These are phyloP conservation scores for Flaveria brownii DNA, from an alignment of 129 eudicot species.

Conservation along the genomic window DNA sequence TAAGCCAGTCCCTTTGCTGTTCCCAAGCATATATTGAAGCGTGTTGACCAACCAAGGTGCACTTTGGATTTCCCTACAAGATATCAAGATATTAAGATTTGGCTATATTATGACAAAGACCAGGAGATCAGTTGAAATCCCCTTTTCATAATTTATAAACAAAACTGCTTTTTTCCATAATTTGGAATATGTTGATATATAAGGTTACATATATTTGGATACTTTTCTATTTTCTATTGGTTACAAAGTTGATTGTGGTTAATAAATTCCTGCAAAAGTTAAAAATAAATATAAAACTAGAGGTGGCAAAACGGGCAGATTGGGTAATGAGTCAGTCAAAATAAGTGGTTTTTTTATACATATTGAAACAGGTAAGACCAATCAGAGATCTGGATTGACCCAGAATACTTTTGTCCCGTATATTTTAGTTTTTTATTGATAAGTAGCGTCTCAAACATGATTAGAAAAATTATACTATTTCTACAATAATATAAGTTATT, in stretches of 20 bases:
- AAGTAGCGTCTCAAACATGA: not conserved
- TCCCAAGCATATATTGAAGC: slow-evolving; percentile 63
- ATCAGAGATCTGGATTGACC: not conserved
- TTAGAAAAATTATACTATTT: not conserved
- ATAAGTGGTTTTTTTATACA: not conserved
- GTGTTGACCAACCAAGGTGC: slow-evolving; percentile 54
- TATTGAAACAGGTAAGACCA: not conserved
- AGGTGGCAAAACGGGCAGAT: not conserved
- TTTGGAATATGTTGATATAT: not conserved
- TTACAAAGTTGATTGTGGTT: not conserved
- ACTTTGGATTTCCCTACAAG: slow-evolving; percentile 39
- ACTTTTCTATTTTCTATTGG: not conserved
- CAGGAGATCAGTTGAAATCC: not conserved
- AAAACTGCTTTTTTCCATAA: not conserved
- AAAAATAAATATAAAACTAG: not conserved
- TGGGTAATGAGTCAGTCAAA: slow-evolving; percentile 3
- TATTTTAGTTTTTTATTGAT: not conserved
- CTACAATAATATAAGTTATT: not conserved
- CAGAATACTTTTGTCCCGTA: not conserved
- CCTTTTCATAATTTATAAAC: not conserved
- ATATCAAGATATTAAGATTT: slow-evolving; percentile 1
- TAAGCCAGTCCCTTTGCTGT: slow-evolving; percentile 61
- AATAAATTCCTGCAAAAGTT: not conserved
- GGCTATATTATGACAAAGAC: slow-evolving; percentile 1
- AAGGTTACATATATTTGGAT: not conserved